Percentiles rank a stretch among this genome's conserved stretches.
These are phyloP conservation scores for Eruca vesicaria DNA, from an alignment of 441 rosid genomes.

Conservation along the genomic window DNA sequence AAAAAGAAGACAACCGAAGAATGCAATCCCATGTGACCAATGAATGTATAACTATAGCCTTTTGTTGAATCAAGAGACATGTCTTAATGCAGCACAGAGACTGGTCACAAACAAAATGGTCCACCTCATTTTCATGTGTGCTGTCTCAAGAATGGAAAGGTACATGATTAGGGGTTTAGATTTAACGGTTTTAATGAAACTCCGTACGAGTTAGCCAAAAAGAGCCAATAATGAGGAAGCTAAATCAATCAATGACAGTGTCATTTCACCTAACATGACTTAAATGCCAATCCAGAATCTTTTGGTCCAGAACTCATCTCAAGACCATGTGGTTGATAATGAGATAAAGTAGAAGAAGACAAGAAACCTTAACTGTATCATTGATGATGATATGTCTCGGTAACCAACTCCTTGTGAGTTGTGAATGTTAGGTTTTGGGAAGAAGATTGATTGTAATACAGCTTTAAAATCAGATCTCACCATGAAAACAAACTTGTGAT, in stretches of 20 bases:
- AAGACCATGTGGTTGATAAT: conserved; percentile 27
- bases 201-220: conserved; percentile 31
- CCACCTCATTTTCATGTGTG: conserved; percentile 13
- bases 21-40: conserved; percentile 19
- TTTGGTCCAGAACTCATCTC: conserved; percentile 29
- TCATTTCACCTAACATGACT: conserved; percentile 26
- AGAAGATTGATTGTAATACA: not conserved
- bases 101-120: conserved; percentile 10
- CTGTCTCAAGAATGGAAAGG: conserved; percentile 22
- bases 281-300: conserved; percentile 16
- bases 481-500: not conserved
- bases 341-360: conserved; percentile 32
- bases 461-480: conserved; percentile 6
- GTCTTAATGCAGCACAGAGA: conserved; percentile 14
- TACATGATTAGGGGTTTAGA: conserved; percentile 9
- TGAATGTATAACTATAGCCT: not conserved
- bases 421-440: conserved; percentile 11
- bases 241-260: conserved; percentile 28
- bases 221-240: conserved; percentile 34
- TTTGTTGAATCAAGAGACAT: conserved; percentile 26
- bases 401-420: conserved; percentile 18
- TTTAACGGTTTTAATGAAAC: conserved; percentile 18
- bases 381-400: conserved; percentile 19
- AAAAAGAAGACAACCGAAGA: conserved; percentile 16
- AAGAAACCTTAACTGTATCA: conserved; percentile 25